These are phyloP conservation scores for Allomyces arbusculus DNA, from an alignment of 192 early-diverging fungal species.

Conservation along the genomic window DNA sequence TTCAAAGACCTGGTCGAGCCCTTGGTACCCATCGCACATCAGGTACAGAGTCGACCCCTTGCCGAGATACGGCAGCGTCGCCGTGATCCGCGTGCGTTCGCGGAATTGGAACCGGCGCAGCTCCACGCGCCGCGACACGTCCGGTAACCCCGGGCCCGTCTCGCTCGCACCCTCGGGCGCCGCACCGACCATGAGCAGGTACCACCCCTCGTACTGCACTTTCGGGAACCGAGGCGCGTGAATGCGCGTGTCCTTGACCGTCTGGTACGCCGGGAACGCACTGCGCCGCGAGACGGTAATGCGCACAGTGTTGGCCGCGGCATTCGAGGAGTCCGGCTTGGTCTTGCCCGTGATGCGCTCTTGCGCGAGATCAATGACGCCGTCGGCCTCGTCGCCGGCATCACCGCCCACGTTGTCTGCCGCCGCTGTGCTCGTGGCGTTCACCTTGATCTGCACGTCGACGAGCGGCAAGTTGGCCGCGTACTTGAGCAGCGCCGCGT, in stretches of 20 bases:
- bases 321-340: neutral
- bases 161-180: conserved; percentile 26
- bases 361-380: neutral
- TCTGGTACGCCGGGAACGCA: conserved; percentile 5
- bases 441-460: conserved; percentile 7
- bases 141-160: conserved; percentile 5
- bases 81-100: conserved; percentile 8
- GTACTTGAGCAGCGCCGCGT: conserved; percentile 7
- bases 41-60: conserved; percentile 36
- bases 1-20: conserved; percentile 37
- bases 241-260: conserved; percentile 29
- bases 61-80: conserved; percentile 33
- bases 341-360: conserved; percentile 7
- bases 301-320: conserved; percentile 9
- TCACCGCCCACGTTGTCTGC: too few relatives aligned
- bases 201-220: conserved; percentile 85
- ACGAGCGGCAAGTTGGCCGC: neutral
- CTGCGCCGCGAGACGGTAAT: conserved; percentile 9
- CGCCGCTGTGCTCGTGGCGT: too few relatives aligned
- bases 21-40: conserved; percentile 60
- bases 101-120: conserved; percentile 12
- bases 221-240: conserved; percentile 75
- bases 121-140: conserved; percentile 1
- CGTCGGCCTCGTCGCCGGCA: too few relatives aligned
- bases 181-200: conserved; percentile 61